Base-by-base conservation (phyloP, 192 early-diverging fungal genomes). In the Thoreauomyces humboldtii region DNA sequence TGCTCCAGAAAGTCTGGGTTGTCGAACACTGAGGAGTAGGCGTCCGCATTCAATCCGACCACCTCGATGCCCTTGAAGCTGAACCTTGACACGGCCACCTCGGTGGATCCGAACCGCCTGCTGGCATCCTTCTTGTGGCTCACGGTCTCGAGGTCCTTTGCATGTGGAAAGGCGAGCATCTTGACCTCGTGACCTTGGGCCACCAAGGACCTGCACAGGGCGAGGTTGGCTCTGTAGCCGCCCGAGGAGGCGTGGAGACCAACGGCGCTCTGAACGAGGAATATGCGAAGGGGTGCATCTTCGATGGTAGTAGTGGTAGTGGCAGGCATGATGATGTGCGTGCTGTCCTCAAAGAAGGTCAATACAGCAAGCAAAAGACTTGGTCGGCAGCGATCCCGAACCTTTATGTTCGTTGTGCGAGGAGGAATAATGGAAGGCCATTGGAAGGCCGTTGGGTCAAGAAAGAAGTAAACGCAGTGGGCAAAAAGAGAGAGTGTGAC, bases 241-340 rank as follows among this genome's bases (percentile, higher is more conserved):
- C 66, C 67, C 22, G 67, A 69, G 1, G 59, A 61, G 25, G 67
- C 67, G 35, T 54, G 55, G 17, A 69, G 59, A 15, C 67, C 67
- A 12, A 62, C 35, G 15, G 67, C 67, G 24, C 35, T 43, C 35
- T 69, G 67, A 27, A 62, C 29, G 38, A 69, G 67, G 31, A 69
- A 53, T 22, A 66, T 66, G 29, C 64, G 51, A 15, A 66, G 21
- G 2, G 50, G 50, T n/a, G n/a, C n/a, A n/a, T n/a, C n/a, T n/a
- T n/a, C n/a, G n/a, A n/a, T n/a, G n/a, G n/a, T n/a, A n/a, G n/a
- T n/a, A n/a, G n/a, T n/a, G n/a, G n/a, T n/a, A n/a, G n/a, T n/a
- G n/a, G n/a, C n/a, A n/a, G n/a, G n/a, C n/a, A n/a, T n/a, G n/a
- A n/a, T n/a, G n/a, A n/a, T n/a, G n/a, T n/a, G n/a, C n/a, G n/a